phyloP scores from a whole-genome alignment of 768 basidiomycete genomes.

The Hericium alpestre region DNA sequence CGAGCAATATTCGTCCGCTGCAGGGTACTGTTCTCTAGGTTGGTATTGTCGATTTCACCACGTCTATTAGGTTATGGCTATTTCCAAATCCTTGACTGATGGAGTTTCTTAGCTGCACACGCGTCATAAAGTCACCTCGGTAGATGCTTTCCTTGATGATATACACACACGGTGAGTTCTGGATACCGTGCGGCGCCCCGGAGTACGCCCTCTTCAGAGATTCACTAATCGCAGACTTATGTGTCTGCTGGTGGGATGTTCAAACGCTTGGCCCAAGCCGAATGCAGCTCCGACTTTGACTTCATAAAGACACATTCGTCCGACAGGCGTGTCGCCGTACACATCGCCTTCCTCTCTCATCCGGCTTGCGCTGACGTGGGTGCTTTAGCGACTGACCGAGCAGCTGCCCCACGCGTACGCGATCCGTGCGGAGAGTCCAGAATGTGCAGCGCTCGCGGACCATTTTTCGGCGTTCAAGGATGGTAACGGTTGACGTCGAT shows the following conservation, averaged over 20 bases:
- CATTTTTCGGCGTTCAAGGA: too few relatives aligned
- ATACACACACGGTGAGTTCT: too few relatives aligned
- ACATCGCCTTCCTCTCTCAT: constrained; percentile 9
- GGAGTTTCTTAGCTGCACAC: too few relatives aligned
- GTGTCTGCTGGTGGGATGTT: constrained; percentile 45
- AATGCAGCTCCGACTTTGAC: constrained; percentile 31
- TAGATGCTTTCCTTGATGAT: too few relatives aligned
- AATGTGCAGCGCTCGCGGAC: constrained; percentile 24
- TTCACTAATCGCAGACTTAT: not conserved
- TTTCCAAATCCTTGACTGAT: too few relatives aligned
- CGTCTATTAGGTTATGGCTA: too few relatives aligned
- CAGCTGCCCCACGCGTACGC: constrained; percentile 48
- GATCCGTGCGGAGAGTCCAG: constrained; percentile 43
- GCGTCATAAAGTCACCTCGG: too few relatives aligned
- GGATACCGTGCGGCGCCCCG: constrained; percentile 54
- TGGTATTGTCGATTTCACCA: too few relatives aligned
- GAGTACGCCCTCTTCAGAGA: constrained; percentile 34
- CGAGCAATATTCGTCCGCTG: too few relatives aligned
- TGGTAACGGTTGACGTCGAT: too few relatives aligned
- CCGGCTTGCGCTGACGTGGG: not conserved
- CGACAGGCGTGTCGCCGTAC: constrained; percentile 58
- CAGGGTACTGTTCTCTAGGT: too few relatives aligned
- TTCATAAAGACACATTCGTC: constrained; percentile 77
- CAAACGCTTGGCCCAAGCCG: constrained; percentile 47
- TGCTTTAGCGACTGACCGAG: constrained; percentile 30